Evolutionary conservation across 495 filamentous ascomycete genomes (phyloP).

Genomic region (Elaphomyces granulatus): DNA sequence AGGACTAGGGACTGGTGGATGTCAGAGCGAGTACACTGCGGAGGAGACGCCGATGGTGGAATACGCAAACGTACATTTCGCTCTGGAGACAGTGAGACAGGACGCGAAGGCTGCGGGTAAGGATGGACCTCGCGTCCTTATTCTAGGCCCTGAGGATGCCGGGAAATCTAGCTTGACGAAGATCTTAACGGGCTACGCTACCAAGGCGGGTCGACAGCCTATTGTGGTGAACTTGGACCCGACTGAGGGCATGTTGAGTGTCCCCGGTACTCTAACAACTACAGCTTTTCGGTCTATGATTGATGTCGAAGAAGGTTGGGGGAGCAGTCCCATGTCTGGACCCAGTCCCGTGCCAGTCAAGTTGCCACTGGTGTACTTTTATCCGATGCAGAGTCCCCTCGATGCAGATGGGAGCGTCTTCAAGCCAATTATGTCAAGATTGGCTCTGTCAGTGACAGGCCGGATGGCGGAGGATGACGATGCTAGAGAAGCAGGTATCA

Average conservation of each 20-base stretch:
- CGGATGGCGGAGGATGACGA: conserved; percentile 65
- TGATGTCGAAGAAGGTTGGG: conserved; percentile 84
- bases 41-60: conserved; percentile 75
- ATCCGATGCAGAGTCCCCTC: conserved; percentile 53
- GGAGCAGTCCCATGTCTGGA: conserved; percentile 77
- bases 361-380: conserved; percentile 82
- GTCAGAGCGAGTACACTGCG: conserved; percentile 57
- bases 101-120: conserved; percentile 33
- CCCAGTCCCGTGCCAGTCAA: conserved; percentile 81
- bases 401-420: conserved; percentile 62
- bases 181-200: conserved; percentile 69
- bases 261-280: conserved; percentile 76
- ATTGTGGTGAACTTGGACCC: conserved; percentile 79
- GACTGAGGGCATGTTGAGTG: conserved; percentile 66
- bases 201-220: conserved; percentile 60
- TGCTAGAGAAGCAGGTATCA: conserved; percentile 54
- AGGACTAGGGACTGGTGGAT: conserved; percentile 33
- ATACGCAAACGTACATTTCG: conserved; percentile 80
- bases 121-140: conserved; percentile 65
- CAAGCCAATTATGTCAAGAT: conserved; percentile 55
- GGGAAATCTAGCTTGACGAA: conserved; percentile 80
- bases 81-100: conserved; percentile 52
- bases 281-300: conserved; percentile 71
- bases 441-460: conserved; percentile 65
- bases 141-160: conserved; percentile 65